Base-by-base conservation (phyloP, 208 protist genomes). In the Herpetomonas muscarum region DNA sequence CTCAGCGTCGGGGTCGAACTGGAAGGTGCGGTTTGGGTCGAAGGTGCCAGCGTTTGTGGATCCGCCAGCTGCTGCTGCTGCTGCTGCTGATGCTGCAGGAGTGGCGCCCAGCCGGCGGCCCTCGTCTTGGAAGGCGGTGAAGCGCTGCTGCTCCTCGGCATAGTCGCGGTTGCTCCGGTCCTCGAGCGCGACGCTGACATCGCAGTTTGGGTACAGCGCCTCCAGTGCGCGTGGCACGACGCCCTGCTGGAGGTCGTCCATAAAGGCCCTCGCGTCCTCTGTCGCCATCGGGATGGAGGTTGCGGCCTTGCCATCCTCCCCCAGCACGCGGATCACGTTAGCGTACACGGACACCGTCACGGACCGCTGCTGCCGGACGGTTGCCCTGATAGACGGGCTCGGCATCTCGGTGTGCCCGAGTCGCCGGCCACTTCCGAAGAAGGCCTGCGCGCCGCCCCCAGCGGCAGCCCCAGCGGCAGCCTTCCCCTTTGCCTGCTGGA, bases 351-450 rank as follows among this genome's bases (percentile, higher is more conserved):
- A 70, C 1, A 94, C 46, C 17, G 47, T 62, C 22, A 85, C 70
- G 1, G 62, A 67, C 9, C 80, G 81, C 50, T 76, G 60, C 24
- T 79, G 74, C 0, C 64, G 70, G 15, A 80, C 48, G 5, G 76
- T 72, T 24, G 83, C 56, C 30, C 79, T 72, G 46, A 94, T 82
- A 31, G 76, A 74, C 0, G 84, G 87, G 51, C 84, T 94, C 1
- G 56, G 67, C 19, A 74, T 55, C 7, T 71, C 58, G 1, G 82
- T 90, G 76, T 89, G 81, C 25, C 87, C 87, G 22, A 94, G 71
- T 0, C 87, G 87, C 19, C 82, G 73, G 0, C 84, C 84, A 9
- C 67, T 56, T 1, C 87, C 87, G 61, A 74, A 85, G 53, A 94
- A 94, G 30, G 75, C 78, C 26, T 75, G 72, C n/a, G 51, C 32